These are phyloP conservation scores for Myriosclerotinia duriaeana DNA, from an alignment of 2,329 filamentous ascomycete genomes.

Conservation along the genomic window DNA sequence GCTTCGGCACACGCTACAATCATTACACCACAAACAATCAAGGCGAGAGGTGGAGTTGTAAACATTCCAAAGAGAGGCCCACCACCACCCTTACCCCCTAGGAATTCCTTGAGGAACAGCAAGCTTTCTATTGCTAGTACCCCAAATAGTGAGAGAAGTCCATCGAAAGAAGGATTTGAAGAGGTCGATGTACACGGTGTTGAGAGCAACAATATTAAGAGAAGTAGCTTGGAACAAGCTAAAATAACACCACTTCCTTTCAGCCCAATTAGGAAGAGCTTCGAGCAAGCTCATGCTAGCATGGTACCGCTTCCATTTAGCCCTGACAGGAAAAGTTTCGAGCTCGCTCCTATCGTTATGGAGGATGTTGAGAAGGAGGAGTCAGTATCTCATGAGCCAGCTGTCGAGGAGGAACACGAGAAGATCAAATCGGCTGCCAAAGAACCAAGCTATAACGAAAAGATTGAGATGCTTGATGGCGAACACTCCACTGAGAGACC, in stretches of 20 bases:
- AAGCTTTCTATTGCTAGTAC: constrained; percentile 34
- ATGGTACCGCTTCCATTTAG: constrained; percentile 17
- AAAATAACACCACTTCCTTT: neutral
- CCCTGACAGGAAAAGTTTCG: constrained; percentile 13
- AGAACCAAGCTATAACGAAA: neutral
- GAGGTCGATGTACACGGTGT: constrained; percentile 37
- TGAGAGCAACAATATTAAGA: constrained; percentile 23
- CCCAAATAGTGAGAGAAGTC: constrained; percentile 34
- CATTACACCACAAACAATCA: constrained; percentile 50
- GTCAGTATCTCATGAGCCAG: constrained; percentile 8
- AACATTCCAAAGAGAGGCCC: constrained; percentile 79
- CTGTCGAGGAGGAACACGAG: constrained; percentile 15
- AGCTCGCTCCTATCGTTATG: constrained; percentile 17
- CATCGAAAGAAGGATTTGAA: constrained; percentile 40
- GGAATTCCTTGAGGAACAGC: constrained; percentile 61
- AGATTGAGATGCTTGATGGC: neutral
- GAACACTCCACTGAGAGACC: constrained; percentile 3
- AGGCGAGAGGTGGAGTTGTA: constrained; percentile 73
- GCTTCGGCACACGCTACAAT: constrained; percentile 57
- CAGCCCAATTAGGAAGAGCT: constrained; percentile 9
- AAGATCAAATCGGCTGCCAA: neutral
- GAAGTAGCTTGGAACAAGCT: constrained; percentile 10
- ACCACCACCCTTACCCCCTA: constrained; percentile 68
- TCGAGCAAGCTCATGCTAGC: constrained; percentile 8
- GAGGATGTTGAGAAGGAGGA: constrained; percentile 22